These are phyloP conservation scores for Fusarium sp. DNA, from an alignment of 2,329 filamentous ascomycete genomes.

Conservation along the genomic window DNA sequence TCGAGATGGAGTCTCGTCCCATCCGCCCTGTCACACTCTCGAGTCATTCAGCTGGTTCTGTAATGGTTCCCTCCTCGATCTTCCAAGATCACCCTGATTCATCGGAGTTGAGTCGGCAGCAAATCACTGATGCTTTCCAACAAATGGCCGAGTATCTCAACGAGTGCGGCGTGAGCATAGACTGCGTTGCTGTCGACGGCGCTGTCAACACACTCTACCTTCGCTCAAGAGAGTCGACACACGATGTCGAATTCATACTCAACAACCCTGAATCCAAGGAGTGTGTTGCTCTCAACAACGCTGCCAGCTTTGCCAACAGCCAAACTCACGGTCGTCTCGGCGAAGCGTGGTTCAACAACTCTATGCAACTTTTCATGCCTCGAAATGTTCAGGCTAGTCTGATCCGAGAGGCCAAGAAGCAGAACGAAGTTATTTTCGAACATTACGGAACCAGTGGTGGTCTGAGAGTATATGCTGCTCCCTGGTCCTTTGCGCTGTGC, in stretches of 20 bases:
- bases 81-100: slow-evolving; percentile 36
- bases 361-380: slow-evolving; percentile 41
- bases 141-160: slow-evolving; percentile 43
- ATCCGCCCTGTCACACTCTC: slow-evolving; percentile 38
- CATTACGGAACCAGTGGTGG: slow-evolving; percentile 29
- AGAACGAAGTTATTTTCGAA: slow-evolving; percentile 40
- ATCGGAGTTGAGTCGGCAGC: slow-evolving; percentile 26
- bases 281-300: slow-evolving; percentile 26
- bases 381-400: slow-evolving; percentile 27
- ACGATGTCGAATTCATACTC: slow-evolving; percentile 44
- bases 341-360: slow-evolving; percentile 43
- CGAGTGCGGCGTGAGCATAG: slow-evolving; percentile 26
- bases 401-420: slow-evolving; percentile 24
- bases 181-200: slow-evolving; percentile 38
- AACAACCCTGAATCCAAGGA: slow-evolving; percentile 29
- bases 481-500: slow-evolving; percentile 42
- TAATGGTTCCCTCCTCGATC: slow-evolving; percentile 31
- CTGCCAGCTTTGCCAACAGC: slow-evolving; percentile 39
- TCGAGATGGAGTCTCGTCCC: slow-evolving; percentile 40
- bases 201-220: slow-evolving; percentile 43
- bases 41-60: slow-evolving; percentile 35
- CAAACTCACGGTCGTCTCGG: slow-evolving; percentile 34
- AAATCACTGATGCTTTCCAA: slow-evolving; percentile 34
- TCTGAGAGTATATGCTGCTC: slow-evolving; percentile 38
- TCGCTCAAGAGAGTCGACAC: slow-evolving; percentile 35